phyloP scores from a whole-genome alignment of 257 asterid genomes.

The Nicotiana undulata region DNA sequence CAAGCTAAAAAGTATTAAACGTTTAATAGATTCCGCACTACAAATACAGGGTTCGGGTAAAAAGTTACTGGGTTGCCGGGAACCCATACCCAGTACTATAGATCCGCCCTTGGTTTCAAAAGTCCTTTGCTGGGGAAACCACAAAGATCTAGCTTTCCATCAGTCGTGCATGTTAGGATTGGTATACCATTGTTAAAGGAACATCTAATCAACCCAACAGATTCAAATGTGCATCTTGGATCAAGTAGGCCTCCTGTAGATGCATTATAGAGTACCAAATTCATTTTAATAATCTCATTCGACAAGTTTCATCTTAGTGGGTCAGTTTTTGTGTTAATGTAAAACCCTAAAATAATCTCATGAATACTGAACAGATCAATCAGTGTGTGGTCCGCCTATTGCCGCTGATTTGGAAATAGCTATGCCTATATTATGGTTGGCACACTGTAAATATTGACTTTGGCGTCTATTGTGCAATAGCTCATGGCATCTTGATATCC shows the following conservation, averaged over 20 bases:
- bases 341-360: not conserved
- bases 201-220: not conserved
- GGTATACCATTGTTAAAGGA: not conserved
- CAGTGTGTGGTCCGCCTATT: not conserved
- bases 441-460: not conserved
- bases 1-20: too few species aligned
- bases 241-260: not conserved
- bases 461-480: not conserved
- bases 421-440: not conserved
- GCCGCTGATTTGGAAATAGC: not conserved
- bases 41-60: too few species aligned
- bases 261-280: not conserved
- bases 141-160: not conserved
- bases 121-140: constrained; percentile 1
- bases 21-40: too few species aligned
- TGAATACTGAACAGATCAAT: not conserved
- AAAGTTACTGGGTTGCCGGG: too few species aligned
- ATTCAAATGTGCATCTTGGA: not conserved
- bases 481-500: not conserved
- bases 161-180: not conserved
- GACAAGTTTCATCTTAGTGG: not conserved
- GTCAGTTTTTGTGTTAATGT: not conserved
- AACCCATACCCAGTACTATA: too few species aligned
- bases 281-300: not conserved
- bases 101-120: not conserved